These are phyloP conservation scores for Botrytis porri DNA, from an alignment of 2,329 filamentous ascomycete species.

Conservation along the genomic window DNA sequence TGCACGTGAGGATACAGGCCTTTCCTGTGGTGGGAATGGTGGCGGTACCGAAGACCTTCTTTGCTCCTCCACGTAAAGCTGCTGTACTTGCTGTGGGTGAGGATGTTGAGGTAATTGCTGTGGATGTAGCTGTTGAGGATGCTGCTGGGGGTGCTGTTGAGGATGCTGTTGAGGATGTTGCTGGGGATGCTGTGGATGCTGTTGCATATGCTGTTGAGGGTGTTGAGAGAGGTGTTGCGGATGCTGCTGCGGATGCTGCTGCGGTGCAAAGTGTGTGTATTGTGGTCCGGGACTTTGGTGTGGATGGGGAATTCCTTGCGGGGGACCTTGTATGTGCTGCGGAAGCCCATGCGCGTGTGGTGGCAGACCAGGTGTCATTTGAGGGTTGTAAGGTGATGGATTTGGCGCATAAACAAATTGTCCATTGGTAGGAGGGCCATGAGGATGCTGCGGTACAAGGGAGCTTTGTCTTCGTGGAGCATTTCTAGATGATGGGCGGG, in stretches of 20 bases:
- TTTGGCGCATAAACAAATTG: conserved; percentile 79
- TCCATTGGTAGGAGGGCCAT: conserved; percentile 58
- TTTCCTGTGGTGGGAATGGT: conserved; percentile 60
- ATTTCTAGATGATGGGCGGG: conserved; percentile 76
- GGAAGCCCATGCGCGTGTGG: conserved; percentile 41
- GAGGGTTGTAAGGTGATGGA: conserved; percentile 78
- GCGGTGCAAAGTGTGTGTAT: conserved; percentile 43
- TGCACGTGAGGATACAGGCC: conserved; percentile 46
- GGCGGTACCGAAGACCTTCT: conserved; percentile 70
- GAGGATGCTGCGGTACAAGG: conserved; percentile 63
- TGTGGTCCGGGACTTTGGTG: conserved; percentile 41
- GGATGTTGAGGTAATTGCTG: conserved; percentile 44
- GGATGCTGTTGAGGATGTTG: conserved; percentile 32
- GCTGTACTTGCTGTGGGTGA: conserved; percentile 53
- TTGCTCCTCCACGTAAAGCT: conserved; percentile 73
- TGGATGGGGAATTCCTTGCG: conserved; percentile 27
- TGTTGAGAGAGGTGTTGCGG: conserved; percentile 34
- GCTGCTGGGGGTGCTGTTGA: conserved; percentile 33
- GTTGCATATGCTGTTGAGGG: conserved; percentile 42
- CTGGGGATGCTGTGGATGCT: conserved; percentile 48
- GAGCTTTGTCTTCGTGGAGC: conserved; percentile 73
- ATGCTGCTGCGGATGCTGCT: conserved; percentile 32
- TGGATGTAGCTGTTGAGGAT: conserved; percentile 25
- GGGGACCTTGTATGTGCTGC: conserved; percentile 31
- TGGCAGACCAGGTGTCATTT: conserved; percentile 41